These are phyloP conservation scores for Alternaria gaisen DNA, from an alignment of 2,329 filamentous ascomycete genomes.

Conservation along the genomic window DNA sequence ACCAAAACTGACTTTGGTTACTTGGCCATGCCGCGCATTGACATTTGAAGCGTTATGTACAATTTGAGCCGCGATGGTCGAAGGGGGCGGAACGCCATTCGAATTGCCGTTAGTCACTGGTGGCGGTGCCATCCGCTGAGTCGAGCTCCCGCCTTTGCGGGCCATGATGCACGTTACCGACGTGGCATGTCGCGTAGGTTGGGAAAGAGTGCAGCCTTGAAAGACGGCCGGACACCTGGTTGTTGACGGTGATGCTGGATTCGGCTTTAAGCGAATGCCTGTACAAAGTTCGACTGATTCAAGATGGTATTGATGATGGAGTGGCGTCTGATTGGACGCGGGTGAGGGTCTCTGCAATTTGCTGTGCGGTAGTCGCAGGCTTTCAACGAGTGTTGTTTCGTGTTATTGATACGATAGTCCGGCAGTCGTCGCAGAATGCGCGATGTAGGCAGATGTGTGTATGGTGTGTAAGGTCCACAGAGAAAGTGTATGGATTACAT, in stretches of 20 bases:
- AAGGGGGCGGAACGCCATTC: constrained; percentile 62
- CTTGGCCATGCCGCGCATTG: constrained; percentile 67
- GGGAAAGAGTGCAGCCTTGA: background rate
- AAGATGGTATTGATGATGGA: constrained; percentile 1
- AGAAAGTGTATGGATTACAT: constrained; percentile 10
- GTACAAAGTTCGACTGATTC: background rate
- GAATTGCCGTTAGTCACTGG: constrained; percentile 29
- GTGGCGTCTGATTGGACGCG: constrained; percentile 12
- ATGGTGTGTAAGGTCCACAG: background rate
- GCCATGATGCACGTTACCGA: constrained; percentile 49
- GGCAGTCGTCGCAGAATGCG: background rate
- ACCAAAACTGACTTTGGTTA: constrained; percentile 77
- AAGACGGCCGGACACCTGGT: background rate
- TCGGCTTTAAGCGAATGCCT: background rate
- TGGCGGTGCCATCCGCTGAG: constrained; percentile 39
- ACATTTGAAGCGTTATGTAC: constrained; percentile 80
- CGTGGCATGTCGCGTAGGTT: constrained; percentile 32
- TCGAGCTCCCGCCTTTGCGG: constrained; percentile 50
- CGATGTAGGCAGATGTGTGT: background rate
- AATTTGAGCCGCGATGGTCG: constrained; percentile 86
- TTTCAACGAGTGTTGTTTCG: background rate
- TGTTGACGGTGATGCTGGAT: background rate
- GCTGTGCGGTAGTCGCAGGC: background rate
- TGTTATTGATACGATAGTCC: background rate
- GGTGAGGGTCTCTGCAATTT: background rate